Evolutionary conservation across 441 rosid species (phyloP).

Genomic region (Adansonia gregorii): DNA sequence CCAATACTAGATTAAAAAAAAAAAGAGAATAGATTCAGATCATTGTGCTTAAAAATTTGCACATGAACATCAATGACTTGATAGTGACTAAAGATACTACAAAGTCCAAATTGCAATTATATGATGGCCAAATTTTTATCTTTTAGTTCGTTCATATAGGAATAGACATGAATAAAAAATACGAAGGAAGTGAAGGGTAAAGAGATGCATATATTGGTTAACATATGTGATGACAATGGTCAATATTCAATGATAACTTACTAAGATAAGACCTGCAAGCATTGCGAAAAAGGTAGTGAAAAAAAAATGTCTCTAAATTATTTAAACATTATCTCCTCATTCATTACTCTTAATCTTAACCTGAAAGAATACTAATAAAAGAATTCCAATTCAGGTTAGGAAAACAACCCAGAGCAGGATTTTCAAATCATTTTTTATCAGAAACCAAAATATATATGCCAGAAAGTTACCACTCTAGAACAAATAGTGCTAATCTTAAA

Average conservation of each 20-base stretch:
- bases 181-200: not conserved
- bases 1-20: not conserved
- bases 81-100: not conserved
- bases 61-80: not conserved
- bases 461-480: slow-evolving; percentile 73
- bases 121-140: not conserved
- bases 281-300: not conserved
- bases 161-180: not conserved
- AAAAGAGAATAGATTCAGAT: not conserved
- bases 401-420: not conserved
- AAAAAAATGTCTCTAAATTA: not conserved
- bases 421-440: slow-evolving; percentile 9
- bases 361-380: not conserved
- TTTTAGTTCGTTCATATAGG: not conserved
- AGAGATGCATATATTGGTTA: not conserved
- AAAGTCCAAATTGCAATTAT: not conserved
- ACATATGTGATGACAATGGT: not conserved
- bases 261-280: not conserved
- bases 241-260: not conserved
- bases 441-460: not conserved
- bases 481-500: slow-evolving; percentile 88
- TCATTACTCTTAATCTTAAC: slow-evolving; percentile 6
- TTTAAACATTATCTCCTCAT: not conserved
- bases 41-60: not conserved
- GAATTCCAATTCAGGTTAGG: not conserved